These are phyloP conservation scores for Xylaria sp. DNA, from an alignment of 2,329 filamentous ascomycete genomes.

Conservation along the genomic window DNA sequence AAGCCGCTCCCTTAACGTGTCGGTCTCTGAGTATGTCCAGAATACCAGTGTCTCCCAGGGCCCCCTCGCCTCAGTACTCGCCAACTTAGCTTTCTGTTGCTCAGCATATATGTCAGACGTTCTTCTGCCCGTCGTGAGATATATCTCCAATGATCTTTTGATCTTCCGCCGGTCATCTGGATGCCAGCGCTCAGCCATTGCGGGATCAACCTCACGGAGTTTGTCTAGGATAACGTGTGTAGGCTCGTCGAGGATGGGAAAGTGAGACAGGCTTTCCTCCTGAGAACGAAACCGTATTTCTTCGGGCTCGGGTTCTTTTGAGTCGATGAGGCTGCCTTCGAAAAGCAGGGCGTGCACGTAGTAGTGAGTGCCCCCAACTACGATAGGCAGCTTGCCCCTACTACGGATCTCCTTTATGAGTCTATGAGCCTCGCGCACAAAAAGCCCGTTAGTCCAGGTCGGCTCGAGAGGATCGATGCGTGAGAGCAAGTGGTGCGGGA, in stretches of 20 bases:
- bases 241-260: constrained; percentile 77
- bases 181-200: constrained; percentile 93
- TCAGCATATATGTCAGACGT: constrained; percentile 90
- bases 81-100: constrained; percentile 64
- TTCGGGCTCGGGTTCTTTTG: constrained; percentile 48
- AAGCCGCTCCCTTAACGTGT: constrained; percentile 75
- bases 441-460: constrained; percentile 85
- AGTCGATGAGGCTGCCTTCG: constrained; percentile 71
- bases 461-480: constrained; percentile 79
- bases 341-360: constrained; percentile 93
- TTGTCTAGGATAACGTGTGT: constrained; percentile 78
- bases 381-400: constrained; percentile 83
- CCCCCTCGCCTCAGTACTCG: constrained; percentile 30
- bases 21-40: constrained; percentile 84
- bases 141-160: constrained; percentile 88
- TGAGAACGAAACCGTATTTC: constrained; percentile 49
- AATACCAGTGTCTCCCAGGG: constrained; percentile 75
- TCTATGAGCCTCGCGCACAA: constrained; percentile 74
- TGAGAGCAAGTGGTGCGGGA: constrained; percentile 90
- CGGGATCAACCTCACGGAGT: constrained; percentile 83
- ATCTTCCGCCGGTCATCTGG: constrained; percentile 94
- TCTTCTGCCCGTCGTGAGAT: constrained; percentile 79
- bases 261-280: constrained; percentile 58
- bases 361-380: constrained; percentile 96
- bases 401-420: constrained; percentile 81